phyloP scores from a whole-genome alignment of 2,329 filamentous ascomycete species.

The Tolypocladium inflatum region DNA sequence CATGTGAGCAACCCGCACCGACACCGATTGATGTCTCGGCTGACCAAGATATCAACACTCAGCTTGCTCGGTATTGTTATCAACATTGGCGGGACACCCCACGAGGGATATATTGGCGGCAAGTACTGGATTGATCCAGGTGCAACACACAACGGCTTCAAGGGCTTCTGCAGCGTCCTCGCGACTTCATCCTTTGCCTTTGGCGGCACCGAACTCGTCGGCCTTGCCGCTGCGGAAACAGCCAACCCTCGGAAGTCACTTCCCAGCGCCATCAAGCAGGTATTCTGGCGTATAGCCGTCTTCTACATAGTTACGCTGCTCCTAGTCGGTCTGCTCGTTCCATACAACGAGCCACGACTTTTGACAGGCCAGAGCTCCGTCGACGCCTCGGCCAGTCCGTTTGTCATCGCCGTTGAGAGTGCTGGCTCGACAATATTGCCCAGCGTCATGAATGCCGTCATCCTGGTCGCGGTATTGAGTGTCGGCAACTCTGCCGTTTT shows the following conservation, averaged over 20 bases:
- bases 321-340: conserved; percentile 74
- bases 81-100: conserved; percentile 69
- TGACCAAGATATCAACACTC: neutral
- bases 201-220: conserved; percentile 65
- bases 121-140: conserved; percentile 70
- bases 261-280: conserved; percentile 82
- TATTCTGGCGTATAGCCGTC: conserved; percentile 87
- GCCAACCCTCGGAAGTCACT: conserved; percentile 70
- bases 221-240: conserved; percentile 68
- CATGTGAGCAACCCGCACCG: conserved; percentile 48
- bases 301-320: conserved; percentile 83
- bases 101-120: conserved; percentile 70
- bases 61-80: conserved; percentile 79
- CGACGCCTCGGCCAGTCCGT: conserved; percentile 72
- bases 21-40: neutral
- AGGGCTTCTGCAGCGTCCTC: conserved; percentile 68
- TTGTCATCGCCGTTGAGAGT: conserved; percentile 84
- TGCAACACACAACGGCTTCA: conserved; percentile 74
- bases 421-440: conserved; percentile 74
- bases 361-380: conserved; percentile 44
- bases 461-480: conserved; percentile 80
- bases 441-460: conserved; percentile 90
- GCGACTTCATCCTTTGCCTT: conserved; percentile 71
- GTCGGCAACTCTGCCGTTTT: conserved; percentile 91
- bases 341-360: conserved; percentile 57